phyloP scores from a whole-genome alignment of 2,329 filamentous ascomycete species.

The Fusarium ambrosium region DNA sequence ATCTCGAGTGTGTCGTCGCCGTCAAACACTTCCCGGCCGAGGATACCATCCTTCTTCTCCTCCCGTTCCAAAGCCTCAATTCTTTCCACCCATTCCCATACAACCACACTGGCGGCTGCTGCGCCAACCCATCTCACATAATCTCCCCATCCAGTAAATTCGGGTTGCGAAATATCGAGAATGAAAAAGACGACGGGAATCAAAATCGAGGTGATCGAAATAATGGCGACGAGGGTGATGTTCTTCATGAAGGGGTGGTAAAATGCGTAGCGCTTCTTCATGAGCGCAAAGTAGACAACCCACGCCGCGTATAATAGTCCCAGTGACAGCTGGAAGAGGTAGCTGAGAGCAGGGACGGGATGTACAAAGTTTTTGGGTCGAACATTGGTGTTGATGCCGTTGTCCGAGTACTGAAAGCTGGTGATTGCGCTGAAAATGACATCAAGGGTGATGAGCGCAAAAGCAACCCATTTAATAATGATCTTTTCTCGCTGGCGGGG shows the following conservation, averaged over 20 bases:
- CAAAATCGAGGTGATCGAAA: constrained; percentile 85
- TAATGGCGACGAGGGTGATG: constrained; percentile 82
- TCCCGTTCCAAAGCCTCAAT: constrained; percentile 94
- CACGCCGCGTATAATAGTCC: constrained; percentile 91
- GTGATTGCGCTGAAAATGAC: constrained; percentile 92
- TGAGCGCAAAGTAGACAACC: constrained; percentile 94
- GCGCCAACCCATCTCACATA: constrained; percentile 98
- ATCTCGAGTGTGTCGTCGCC: constrained; percentile 91
- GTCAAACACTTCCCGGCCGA: constrained; percentile 92
- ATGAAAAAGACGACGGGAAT: constrained; percentile 95
- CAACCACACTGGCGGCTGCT: constrained; percentile 93
- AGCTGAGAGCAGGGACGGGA: constrained; percentile 90
- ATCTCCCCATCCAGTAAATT: constrained; percentile 92
- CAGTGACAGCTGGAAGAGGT: constrained; percentile 89
- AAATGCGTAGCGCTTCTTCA: constrained; percentile 91
- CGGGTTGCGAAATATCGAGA: constrained; percentile 86
- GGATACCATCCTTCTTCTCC: constrained; percentile 92
- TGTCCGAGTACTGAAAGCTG: constrained; percentile 76
- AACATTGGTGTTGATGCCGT: constrained; percentile 65
- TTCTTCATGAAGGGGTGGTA: constrained; percentile 93
- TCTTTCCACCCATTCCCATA: constrained; percentile 98
- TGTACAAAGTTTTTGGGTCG: constrained; percentile 85
- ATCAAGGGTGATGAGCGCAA: constrained; percentile 91
- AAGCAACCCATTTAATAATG: constrained; percentile 98
- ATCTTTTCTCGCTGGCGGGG: constrained; percentile 97